Conservation (phyloP, 768 basidiomycete species). For the Cystofilobasidium bisporidii region DNA sequence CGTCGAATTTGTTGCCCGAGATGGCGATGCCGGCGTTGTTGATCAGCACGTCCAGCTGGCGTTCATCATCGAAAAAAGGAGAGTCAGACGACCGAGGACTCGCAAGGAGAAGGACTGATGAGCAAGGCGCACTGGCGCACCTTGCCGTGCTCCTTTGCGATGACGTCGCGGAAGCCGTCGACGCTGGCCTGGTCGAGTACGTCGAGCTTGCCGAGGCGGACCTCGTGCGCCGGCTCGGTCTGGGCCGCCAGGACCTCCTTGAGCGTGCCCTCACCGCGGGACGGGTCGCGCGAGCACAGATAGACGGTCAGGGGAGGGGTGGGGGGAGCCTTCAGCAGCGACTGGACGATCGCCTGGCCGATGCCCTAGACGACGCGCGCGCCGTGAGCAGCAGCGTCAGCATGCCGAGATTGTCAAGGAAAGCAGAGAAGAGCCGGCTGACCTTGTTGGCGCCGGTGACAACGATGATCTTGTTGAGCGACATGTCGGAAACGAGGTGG, state of each 20-base stretch:
- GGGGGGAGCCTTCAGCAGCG: constrained; percentile 25
- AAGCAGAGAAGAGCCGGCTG: neutral
- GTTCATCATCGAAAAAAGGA: no score
- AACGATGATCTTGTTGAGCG: neutral
- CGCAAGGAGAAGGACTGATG: neutral
- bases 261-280: constrained; percentile 24
- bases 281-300: constrained; percentile 26
- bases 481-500: no score
- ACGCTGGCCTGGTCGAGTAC: constrained; percentile 29
- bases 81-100: constrained; percentile 4
- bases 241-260: constrained; percentile 18
- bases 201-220: constrained; percentile 29
- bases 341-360: constrained; percentile 27
- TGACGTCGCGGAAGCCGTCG: constrained; percentile 20
- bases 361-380: constrained; percentile 6
- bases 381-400: neutral
- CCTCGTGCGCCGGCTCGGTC: constrained; percentile 13
- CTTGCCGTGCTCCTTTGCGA: constrained; percentile 20
- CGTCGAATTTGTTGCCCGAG: constrained; percentile 23
- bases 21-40: constrained; percentile 30
- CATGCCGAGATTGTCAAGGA: no score
- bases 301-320: constrained; percentile 29
- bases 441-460: constrained; percentile 19
- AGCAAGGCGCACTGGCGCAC: constrained; percentile 7
- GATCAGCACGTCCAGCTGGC: constrained; percentile 31